Evolutionary conservation across 352 stramenopile species (phyloP), one percentile per base, ranked within the genome.

Genomic region (Halophytophthora polymorphica): DNA sequence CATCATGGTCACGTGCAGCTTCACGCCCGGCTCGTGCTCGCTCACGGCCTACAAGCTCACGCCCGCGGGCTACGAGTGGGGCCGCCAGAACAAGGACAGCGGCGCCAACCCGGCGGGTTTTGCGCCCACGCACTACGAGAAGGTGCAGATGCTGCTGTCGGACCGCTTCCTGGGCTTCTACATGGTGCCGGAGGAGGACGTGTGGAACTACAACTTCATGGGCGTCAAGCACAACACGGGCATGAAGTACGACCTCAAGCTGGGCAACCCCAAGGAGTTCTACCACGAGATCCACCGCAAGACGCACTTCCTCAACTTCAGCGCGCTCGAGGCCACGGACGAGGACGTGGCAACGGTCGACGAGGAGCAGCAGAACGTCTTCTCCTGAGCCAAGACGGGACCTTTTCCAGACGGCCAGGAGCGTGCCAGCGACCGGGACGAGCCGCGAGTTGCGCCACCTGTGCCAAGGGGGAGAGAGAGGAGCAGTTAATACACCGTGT

Each of bases 121-220:
- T 63, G 88, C 83, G 17, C 95, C 94, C 12, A 98, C 83, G 41
- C 97, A 98, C 77, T 99, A 99, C 71, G 96, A 99, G 62, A 98
- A 99, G 79, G 96, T 99, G 47, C 97, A 99, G 73, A 99, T 99
- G 95, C 71, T 99, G 46, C 78, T 99, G 25, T 98, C 91, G 53
- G 97, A 99, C 69, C 91, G 96, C 12, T 99, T 99, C 87, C 83
- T 99, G 54, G 98, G 98, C 13, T 99, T 99, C 71, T 99, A 99
- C 76, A 97, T 99, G 93, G 95, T 99, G 43, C 97, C 98, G 7
- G 93, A 98, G 43, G 94, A 98, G 54, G 93, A 98, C 18, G 76
- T 98, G 46, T 99, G 97, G 98, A 99, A 99, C 75, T 99, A 99
- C 79, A 99, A 99, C 66, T 99, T 99, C 64, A 98, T 99, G 85